phyloP scores from a whole-genome alignment of 1,284 basidiomycete genomes.

The Malassezia furfur region DNA sequence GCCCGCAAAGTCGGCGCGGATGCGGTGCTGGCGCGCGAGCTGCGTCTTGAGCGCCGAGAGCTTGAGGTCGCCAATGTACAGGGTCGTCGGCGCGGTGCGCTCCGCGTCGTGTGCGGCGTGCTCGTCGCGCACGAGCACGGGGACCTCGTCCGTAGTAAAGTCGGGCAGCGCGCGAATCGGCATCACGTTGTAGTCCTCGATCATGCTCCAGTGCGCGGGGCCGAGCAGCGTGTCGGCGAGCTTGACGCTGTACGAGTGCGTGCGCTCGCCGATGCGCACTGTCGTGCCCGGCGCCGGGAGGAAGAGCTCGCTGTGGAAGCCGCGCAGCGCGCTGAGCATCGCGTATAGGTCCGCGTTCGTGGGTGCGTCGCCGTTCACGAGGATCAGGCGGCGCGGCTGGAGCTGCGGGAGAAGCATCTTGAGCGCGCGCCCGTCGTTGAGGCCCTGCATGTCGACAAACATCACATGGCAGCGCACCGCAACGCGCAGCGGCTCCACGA shows the following conservation, averaged over 20 bases:
- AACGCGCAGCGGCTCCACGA: slow-evolving; percentile 64
- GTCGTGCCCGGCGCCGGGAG: slow-evolving; percentile 65
- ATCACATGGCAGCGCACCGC: slow-evolving; percentile 73
- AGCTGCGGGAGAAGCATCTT: slow-evolving; percentile 94
- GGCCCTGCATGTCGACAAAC: slow-evolving; percentile 87
- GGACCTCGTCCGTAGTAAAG: slow-evolving; percentile 61
- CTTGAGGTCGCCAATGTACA: slow-evolving; percentile 47
- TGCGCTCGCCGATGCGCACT: slow-evolving; percentile 86
- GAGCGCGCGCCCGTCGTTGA: slow-evolving; percentile 89
- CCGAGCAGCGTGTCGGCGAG: slow-evolving; percentile 77
- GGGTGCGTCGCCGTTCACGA: slow-evolving; percentile 33
- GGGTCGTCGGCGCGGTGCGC: slow-evolving; percentile 21
- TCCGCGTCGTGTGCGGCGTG: background rate
- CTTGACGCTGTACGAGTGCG: slow-evolving; percentile 83
- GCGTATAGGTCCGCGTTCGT: slow-evolving; percentile 21
- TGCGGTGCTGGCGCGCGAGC: slow-evolving; percentile 21
- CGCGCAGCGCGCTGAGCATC: slow-evolving; percentile 23
- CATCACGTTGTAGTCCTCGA: slow-evolving; percentile 93
- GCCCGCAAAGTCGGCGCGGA: slow-evolving; percentile 46
- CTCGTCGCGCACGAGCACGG: slow-evolving; percentile 44
- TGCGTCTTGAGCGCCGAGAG: slow-evolving; percentile 36
- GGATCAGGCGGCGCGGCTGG: slow-evolving; percentile 61
- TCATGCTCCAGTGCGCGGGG: slow-evolving; percentile 78
- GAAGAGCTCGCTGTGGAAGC: slow-evolving; percentile 79
- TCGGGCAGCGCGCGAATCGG: slow-evolving; percentile 76